Conservation (phyloP, 2,329 filamentous ascomycete genomes). For the Alternaria hordeiaustralica region DNA sequence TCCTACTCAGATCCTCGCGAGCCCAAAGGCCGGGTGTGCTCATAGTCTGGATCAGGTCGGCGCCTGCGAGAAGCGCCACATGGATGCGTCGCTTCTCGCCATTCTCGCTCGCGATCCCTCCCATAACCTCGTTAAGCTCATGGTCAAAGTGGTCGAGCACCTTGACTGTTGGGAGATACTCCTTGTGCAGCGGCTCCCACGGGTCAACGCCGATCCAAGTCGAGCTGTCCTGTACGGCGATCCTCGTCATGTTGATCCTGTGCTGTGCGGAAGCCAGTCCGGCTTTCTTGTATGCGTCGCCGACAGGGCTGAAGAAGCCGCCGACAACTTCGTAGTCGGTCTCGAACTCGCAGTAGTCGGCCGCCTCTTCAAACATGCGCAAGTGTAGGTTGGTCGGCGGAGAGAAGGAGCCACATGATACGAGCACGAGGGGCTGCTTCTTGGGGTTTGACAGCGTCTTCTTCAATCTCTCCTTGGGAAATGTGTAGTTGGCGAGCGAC, state of each 20-base stretch:
- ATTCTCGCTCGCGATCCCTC: slow-evolving; percentile 73
- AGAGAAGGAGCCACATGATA: slow-evolving; percentile 74
- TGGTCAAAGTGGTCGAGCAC: slow-evolving; percentile 91
- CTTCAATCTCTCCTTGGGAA: slow-evolving; percentile 67
- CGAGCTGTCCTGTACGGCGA: slow-evolving; percentile 74
- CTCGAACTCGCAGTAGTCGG: slow-evolving; percentile 75
- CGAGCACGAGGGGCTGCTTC: slow-evolving; percentile 69
- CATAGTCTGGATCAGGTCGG: slow-evolving; percentile 60
- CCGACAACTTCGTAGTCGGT: slow-evolving; percentile 82
- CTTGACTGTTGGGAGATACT: slow-evolving; percentile 86
- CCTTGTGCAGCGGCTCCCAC: slow-evolving; percentile 79
- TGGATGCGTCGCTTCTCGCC: slow-evolving; percentile 72
- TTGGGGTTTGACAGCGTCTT: slow-evolving; percentile 61
- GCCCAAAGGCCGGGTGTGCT: slow-evolving; percentile 74
- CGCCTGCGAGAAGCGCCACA: slow-evolving; percentile 81
- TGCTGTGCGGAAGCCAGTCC: slow-evolving; percentile 76
- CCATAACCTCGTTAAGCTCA: slow-evolving; percentile 81
- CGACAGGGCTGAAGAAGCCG: slow-evolving; percentile 82
- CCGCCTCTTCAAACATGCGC: slow-evolving; percentile 87
- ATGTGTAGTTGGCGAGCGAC: slow-evolving; percentile 61
- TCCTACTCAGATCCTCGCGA: slow-evolving; percentile 82
- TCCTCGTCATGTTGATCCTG: slow-evolving; percentile 82
- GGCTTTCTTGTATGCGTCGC: slow-evolving; percentile 78
- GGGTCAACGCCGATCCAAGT: slow-evolving; percentile 49
- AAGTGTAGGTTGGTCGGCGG: slow-evolving; percentile 79